phyloP scores from a whole-genome alignment of 805 yeast species.

The Candida anglica region DNA sequence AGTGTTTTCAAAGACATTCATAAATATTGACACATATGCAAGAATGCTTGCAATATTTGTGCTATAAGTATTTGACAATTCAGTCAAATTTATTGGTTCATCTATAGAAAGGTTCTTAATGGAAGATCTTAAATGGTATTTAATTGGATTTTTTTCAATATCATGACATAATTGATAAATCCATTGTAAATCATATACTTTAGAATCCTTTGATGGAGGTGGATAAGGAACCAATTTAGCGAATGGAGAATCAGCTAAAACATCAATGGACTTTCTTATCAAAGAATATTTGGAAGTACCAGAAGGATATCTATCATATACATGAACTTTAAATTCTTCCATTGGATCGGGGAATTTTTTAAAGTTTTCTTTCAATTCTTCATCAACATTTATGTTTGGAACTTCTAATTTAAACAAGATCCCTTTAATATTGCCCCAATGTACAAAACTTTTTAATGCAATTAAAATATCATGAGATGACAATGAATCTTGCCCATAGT shows the following conservation, averaged over 20 bases:
- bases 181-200: constrained; percentile 23
- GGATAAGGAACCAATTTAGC: constrained; percentile 40
- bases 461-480: constrained; percentile 39
- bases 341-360: constrained; percentile 39
- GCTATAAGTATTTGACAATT: constrained; percentile 20
- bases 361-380: constrained; percentile 25
- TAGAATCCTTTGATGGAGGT: not conserved
- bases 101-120: constrained; percentile 26
- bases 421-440: constrained; percentile 53
- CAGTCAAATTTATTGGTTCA: constrained; percentile 31
- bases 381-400: constrained; percentile 31
- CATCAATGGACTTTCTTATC: constrained; percentile 34
- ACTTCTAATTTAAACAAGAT: constrained; percentile 38
- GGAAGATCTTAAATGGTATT: constrained; percentile 43
- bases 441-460: constrained; percentile 48
- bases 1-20: constrained; percentile 24
- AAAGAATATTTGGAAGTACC: constrained; percentile 48
- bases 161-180: constrained; percentile 38
- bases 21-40: constrained; percentile 22
- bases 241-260: constrained; percentile 29
- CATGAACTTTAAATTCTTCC: constrained; percentile 33
- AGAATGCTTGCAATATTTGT: constrained; percentile 17
- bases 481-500: constrained; percentile 38
- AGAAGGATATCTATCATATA: constrained; percentile 46
- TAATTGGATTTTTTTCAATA: constrained; percentile 45